phyloP scores from a whole-genome alignment of 1,139 yeast species.

The Saccharomyces hybrid region DNA sequence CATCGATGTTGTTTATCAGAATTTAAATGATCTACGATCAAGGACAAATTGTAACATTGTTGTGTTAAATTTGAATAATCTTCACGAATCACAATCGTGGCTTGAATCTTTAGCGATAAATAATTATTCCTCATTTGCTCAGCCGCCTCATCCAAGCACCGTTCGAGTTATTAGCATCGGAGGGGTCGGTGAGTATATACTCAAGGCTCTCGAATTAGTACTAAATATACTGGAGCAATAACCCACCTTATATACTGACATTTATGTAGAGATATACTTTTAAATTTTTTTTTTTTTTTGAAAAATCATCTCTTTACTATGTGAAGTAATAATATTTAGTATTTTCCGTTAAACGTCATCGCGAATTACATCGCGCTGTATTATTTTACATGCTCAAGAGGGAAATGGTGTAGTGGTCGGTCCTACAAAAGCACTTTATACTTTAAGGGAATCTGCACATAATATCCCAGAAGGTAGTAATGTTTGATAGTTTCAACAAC shows the following conservation, averaged over 20 bases:
- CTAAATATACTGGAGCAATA: constrained; percentile 12
- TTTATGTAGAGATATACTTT: too few species aligned
- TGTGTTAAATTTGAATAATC: constrained; percentile 26
- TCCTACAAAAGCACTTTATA: not conserved
- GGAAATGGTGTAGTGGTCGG: not conserved
- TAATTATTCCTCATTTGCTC: constrained; percentile 14
- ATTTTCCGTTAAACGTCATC: not conserved
- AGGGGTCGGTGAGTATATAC: constrained; percentile 31
- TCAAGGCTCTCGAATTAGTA: constrained; percentile 22
- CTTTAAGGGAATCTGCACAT: not conserved
- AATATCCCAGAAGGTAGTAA: not conserved
- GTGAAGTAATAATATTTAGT: not conserved
- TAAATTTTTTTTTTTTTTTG: too few species aligned
- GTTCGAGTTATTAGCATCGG: constrained; percentile 30
- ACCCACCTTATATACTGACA: not conserved
- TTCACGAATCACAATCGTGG: constrained; percentile 31
- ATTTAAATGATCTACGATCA: constrained; percentile 23
- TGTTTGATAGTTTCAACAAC: constrained; percentile 16
- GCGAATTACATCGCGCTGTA: not conserved
- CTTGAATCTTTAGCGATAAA: constrained; percentile 19
- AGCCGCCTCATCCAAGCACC: constrained; percentile 29
- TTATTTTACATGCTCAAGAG: not conserved
- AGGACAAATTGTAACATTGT: constrained; percentile 31
- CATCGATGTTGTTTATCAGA: constrained; percentile 23
- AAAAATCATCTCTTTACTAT: not conserved